Evolutionary conservation across 2,329 filamentous ascomycete genomes (phyloP).

Genomic region (Ceratocystis colombiana): DNA sequence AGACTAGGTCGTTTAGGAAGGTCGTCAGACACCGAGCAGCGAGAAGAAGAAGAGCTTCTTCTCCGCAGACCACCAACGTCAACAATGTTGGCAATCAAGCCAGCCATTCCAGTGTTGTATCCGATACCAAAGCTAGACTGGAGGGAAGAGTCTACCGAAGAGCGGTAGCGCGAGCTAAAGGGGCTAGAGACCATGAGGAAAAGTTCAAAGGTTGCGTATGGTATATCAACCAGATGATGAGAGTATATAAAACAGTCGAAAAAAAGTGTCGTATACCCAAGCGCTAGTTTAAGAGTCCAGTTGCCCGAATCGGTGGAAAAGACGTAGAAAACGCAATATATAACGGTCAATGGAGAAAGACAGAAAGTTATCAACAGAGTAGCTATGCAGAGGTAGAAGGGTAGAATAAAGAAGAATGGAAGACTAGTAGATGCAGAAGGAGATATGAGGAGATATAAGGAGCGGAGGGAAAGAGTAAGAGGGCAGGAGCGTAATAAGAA

Average conservation of each 20-base stretch:
- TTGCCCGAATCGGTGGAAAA: too few species aligned
- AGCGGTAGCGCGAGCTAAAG: slow-evolving; percentile 21
- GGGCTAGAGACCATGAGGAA: slow-evolving; percentile 22
- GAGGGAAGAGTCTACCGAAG: slow-evolving; percentile 22
- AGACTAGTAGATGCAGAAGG: not conserved
- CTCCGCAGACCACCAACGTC: slow-evolving; percentile 22
- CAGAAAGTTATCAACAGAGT: not conserved
- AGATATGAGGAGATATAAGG: slow-evolving; percentile 1
- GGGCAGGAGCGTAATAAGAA: too few species aligned
- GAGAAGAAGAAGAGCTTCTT: slow-evolving; percentile 25
- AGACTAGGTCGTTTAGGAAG: slow-evolving; percentile 23
- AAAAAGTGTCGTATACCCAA: too few species aligned
- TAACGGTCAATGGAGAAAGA: not conserved
- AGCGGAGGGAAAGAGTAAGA: not conserved
- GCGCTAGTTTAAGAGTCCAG: too few species aligned
- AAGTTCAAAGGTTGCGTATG: too few species aligned
- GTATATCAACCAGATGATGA: too few species aligned
- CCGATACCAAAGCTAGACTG: slow-evolving; percentile 19
- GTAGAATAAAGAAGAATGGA: not conserved
- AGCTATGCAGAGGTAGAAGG: not conserved
- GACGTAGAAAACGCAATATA: too few species aligned
- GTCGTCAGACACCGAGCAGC: slow-evolving; percentile 24
- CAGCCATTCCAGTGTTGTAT: slow-evolving; percentile 23
- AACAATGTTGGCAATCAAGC: slow-evolving; percentile 25
- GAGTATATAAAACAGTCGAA: too few species aligned